phyloP scores from a whole-genome alignment of 352 stramenopile species.

The Albugo candida region DNA sequence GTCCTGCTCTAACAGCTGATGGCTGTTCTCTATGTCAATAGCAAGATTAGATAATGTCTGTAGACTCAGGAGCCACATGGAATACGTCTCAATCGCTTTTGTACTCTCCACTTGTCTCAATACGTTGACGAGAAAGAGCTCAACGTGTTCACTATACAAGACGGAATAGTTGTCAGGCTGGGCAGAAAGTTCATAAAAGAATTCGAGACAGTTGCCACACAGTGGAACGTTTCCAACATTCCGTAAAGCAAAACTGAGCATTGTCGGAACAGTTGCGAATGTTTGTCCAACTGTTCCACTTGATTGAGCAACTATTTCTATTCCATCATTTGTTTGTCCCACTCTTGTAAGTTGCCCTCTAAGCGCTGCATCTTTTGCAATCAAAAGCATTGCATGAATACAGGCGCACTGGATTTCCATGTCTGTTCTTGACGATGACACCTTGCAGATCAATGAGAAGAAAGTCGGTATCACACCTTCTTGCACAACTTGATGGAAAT shows the following conservation, averaged over 20 bases:
- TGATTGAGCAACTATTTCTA: too few relatives aligned
- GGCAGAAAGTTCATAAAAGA: constrained; percentile 52
- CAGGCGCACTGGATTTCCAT: constrained; percentile 47
- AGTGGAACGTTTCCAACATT: constrained; percentile 35
- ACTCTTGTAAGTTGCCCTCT: constrained; percentile 40
- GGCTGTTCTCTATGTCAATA: too few relatives aligned
- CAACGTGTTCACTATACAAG: constrained; percentile 37
- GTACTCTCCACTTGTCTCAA: too few relatives aligned
- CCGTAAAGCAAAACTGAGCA: constrained; percentile 42
- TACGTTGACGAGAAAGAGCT: too few relatives aligned
- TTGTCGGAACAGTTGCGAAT: constrained; percentile 19
- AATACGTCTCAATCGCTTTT: too few relatives aligned
- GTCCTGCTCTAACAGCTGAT: too few relatives aligned
- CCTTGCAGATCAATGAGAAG: constrained; percentile 28
- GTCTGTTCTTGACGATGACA: constrained; percentile 13
- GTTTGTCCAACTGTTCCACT: too few relatives aligned
- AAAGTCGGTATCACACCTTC: constrained; percentile 57
- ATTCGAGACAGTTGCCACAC: constrained; percentile 39
- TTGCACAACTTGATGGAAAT: constrained; percentile 54
- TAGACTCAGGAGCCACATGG: too few relatives aligned
- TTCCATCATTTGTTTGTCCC: constrained; percentile 13
- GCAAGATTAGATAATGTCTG: too few relatives aligned
- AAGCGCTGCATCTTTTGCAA: constrained; percentile 49
- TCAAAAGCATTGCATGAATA: constrained; percentile 54
- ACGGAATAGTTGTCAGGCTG: constrained; percentile 34